Evolutionary conservation across 2,329 filamentous ascomycete species (phyloP).

Genomic region (Daldinia eschscholtzii): DNA sequence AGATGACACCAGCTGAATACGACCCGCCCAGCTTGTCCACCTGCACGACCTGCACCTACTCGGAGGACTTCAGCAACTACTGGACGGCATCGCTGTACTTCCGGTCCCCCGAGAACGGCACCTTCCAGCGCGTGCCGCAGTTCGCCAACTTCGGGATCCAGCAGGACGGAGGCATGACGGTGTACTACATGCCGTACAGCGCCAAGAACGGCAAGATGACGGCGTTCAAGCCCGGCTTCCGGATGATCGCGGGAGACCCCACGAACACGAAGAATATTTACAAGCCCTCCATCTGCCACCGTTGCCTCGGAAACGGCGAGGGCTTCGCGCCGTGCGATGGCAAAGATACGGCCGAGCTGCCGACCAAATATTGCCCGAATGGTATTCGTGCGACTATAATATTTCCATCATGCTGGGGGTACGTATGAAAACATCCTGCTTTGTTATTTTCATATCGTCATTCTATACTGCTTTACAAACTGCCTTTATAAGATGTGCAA

Average conservation of each 20-base stretch:
- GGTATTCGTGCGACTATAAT: conserved; percentile 43
- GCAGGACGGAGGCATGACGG: conserved; percentile 56
- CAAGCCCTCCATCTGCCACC: conserved; percentile 44
- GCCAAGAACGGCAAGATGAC: conserved; percentile 53
- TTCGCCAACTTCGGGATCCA: conserved; percentile 49
- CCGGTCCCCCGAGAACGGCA: conserved; percentile 50
- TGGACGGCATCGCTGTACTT: conserved; percentile 54
- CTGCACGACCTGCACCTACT: conserved; percentile 55
- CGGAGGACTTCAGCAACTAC: conserved; percentile 54
- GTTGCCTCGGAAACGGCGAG: conserved; percentile 39
- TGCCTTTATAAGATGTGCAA: no score
- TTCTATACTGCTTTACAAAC: no score
- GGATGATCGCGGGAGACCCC: conserved; percentile 59
- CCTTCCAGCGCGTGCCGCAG: conserved; percentile 54
- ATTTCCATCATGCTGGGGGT: conserved; percentile 46
- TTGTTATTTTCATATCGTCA: no score
- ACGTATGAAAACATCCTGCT: no score
- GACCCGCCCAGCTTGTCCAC: conserved; percentile 46
- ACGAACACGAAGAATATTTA: conserved; percentile 56
- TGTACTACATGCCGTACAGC: conserved; percentile 58
- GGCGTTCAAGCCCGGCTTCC: conserved; percentile 59
- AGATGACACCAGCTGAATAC: conserved; percentile 43
- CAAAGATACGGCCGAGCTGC: conserved; percentile 50
- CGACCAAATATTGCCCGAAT: conserved; percentile 36
- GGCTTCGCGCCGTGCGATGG: conserved; percentile 44